phyloP scores from a whole-genome alignment of 1,284 basidiomycete genomes.

The Ceratobasidium theobromae region DNA sequence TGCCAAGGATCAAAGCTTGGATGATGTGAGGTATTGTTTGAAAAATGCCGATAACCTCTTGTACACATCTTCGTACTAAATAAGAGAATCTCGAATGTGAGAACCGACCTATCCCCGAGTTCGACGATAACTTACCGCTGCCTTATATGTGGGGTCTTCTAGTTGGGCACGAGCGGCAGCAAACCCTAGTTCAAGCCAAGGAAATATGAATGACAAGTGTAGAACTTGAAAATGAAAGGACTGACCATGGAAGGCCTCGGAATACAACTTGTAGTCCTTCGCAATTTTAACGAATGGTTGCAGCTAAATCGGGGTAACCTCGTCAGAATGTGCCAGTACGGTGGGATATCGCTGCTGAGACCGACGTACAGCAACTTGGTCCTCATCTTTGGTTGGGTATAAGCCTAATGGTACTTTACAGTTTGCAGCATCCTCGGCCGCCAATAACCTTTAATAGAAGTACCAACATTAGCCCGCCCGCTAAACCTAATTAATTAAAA shows the following conservation, averaged over 20 bases:
- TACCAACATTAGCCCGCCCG: neutral
- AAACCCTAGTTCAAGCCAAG: constrained; percentile 1
- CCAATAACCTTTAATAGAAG: neutral
- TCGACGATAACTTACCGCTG: neutral
- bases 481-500: neutral
- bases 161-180: constrained; percentile 14
- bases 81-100: neutral
- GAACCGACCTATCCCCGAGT: neutral
- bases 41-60: constrained; percentile 1
- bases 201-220: neutral
- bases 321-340: neutral
- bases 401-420: neutral
- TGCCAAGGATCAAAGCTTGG: neutral
- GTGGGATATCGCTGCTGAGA: neutral
- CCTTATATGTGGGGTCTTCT: constrained; percentile 15
- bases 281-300: constrained; percentile 16
- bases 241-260: constrained; percentile 4
- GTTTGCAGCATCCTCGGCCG: constrained; percentile 10
- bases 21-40: constrained; percentile 5
- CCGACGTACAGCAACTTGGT: neutral
- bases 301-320: neutral
- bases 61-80: constrained; percentile 24
- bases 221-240: neutral
- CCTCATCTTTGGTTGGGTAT: neutral
- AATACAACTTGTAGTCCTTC: constrained; percentile 21